Evolutionary conservation across 139 green algal species (phyloP), one percentile per base, ranked within the genome.

Genomic region (Parachlorella kessleri): DNA sequence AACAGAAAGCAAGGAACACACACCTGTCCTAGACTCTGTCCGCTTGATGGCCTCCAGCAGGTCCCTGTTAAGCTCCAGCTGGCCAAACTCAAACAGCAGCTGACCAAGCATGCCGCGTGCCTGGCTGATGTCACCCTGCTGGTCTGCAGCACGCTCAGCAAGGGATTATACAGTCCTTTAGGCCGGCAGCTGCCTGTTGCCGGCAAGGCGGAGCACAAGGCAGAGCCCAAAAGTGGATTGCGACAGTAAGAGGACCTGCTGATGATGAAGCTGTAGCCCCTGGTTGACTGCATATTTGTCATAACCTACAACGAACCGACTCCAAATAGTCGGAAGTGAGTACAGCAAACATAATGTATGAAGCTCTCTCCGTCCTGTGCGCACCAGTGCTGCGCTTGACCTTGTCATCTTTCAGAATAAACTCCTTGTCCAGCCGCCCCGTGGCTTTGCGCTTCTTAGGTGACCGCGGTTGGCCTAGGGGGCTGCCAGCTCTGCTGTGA

Each of bases 21-120:
- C 48, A 65, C 77, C 80, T 23, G 72, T 75, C 23, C 75, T 75
- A 10, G 80, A 85, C n/a, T 85, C 80, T 1, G 80, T 85, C n/a
- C 73, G 70, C 42, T 74, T 73, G 65, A 85, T 85, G 1, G 72
- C 76, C 10, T 85, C 80, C 28, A 81, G 69, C 54, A 86, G 66
- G 63, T 86, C 81, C 26, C 78, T 65, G 78, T 86, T 86, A 6
- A 86, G 73, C 73, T 86, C 73, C 28, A 86, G 79, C 67, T 82
- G 66, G 21, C 32, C 37, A 41, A 86, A 86, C 75, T 77, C 76
- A 37, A 78, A 75, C 23, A 86, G 67, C 55, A 86, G 72, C 65
- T 85, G 72, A 4, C 76, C 76, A 48, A 82, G 68, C 68, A 64
- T 54, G 68, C 76, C 76, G 4, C 76, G 76, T 68, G 68, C 76